Evolutionary conservation across 2,329 filamentous ascomycete genomes (phyloP).

Genomic region (Acrocalymma vagum): DNA sequence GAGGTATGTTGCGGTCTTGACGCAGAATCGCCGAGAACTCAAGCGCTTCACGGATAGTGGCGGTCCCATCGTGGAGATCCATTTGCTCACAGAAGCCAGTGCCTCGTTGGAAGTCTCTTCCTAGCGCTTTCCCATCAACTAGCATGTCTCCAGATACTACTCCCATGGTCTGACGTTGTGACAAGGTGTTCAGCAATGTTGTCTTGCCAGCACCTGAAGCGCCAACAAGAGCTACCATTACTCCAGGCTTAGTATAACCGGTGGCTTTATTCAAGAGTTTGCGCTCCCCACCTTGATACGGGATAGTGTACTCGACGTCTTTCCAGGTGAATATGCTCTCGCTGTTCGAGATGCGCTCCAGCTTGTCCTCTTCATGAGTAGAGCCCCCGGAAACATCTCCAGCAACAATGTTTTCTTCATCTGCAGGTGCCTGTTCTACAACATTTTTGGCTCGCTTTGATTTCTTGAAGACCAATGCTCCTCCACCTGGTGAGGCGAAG

Average conservation of each 20-base stretch:
- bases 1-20: constrained; percentile 64
- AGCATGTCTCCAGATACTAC: constrained; percentile 74
- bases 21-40: constrained; percentile 74
- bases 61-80: constrained; percentile 74
- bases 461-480: constrained; percentile 76
- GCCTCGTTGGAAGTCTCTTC: constrained; percentile 70
- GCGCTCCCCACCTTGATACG: constrained; percentile 69
- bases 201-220: constrained; percentile 85
- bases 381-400: constrained; percentile 33
- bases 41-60: constrained; percentile 73
- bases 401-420: constrained; percentile 64
- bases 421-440: constrained; percentile 56
- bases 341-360: constrained; percentile 47
- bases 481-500: constrained; percentile 70
- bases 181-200: constrained; percentile 79
- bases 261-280: constrained; percentile 74
- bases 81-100: constrained; percentile 78
- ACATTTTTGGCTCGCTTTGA: constrained; percentile 67
- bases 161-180: constrained; percentile 74
- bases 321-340: constrained; percentile 50
- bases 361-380: constrained; percentile 38
- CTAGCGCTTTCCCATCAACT: constrained; percentile 72
- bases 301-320: constrained; percentile 71
- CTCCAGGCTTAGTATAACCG: constrained; percentile 81
- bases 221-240: constrained; percentile 83